These are phyloP conservation scores for Kazachstania psychrophila DNA, from an alignment of 805 yeast species.

Conservation along the genomic window DNA sequence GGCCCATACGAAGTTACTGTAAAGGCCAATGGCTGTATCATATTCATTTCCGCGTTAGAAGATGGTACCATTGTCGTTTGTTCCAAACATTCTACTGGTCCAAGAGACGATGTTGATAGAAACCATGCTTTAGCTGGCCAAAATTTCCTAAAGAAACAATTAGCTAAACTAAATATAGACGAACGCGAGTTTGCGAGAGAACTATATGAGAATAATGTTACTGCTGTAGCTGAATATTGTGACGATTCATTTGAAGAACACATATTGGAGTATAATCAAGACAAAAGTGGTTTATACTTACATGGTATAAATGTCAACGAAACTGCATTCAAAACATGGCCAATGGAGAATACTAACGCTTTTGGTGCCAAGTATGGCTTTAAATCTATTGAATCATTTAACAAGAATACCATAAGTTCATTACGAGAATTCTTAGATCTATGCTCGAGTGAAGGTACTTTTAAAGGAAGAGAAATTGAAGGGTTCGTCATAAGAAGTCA, in stretches of 20 bases:
- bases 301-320: constrained; percentile 79
- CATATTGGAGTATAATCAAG: constrained; percentile 60
- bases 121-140: constrained; percentile 77
- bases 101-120: constrained; percentile 39
- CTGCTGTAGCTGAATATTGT: constrained; percentile 90
- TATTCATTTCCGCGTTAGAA: constrained; percentile 65
- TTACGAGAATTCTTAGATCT: constrained; percentile 46
- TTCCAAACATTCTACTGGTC: constrained; percentile 84
- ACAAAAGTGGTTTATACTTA: constrained; percentile 70
- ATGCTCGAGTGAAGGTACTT: constrained; percentile 59
- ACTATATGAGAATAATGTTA: constrained; percentile 44
- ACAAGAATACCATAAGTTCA: constrained; percentile 31
- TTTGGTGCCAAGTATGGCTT: constrained; percentile 70
- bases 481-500: constrained; percentile 85
- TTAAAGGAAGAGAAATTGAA: constrained; percentile 66
- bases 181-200: constrained; percentile 45
- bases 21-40: constrained; percentile 92
- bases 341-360: constrained; percentile 47
- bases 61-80: constrained; percentile 79
- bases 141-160: constrained; percentile 44
- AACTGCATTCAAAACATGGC: constrained; percentile 52
- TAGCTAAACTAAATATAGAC: constrained; percentile 34
- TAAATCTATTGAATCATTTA: constrained; percentile 42
- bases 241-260: constrained; percentile 94
- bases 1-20: constrained; percentile 79